Evolutionary conservation across 129 eudicot genomes (phyloP).

Genomic region (Arctium minus): DNA sequence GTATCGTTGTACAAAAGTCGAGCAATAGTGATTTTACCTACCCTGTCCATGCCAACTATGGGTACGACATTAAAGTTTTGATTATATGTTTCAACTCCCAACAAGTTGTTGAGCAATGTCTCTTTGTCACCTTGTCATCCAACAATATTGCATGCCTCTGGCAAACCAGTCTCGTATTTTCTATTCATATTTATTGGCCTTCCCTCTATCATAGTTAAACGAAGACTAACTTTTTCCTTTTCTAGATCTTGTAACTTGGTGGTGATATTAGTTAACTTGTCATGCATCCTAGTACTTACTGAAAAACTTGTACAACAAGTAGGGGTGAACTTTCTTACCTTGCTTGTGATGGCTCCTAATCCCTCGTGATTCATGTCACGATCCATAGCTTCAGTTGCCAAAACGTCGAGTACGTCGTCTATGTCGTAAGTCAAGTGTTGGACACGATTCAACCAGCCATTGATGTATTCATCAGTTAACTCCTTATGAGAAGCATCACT

Average conservation of each 20-base stretch:
- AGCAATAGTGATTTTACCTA: background rate
- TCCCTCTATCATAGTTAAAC: constrained; percentile 1
- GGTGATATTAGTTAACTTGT: background rate
- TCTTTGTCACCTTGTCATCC: constrained; percentile 34
- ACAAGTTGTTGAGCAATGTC: background rate
- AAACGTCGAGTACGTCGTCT: background rate
- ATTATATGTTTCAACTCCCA: background rate
- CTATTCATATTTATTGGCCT: background rate
- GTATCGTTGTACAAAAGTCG: background rate
- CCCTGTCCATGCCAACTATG: constrained; percentile 25
- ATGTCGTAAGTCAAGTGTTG: background rate
- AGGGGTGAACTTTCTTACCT: no score
- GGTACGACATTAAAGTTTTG: constrained; percentile 5
- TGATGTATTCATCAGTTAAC: background rate
- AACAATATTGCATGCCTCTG: constrained; percentile 5
- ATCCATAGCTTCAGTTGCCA: no score
- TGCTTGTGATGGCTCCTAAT: no score
- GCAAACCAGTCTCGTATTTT: constrained; percentile 23
- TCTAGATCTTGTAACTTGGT: constrained; percentile 15
- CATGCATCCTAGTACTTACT: no score
- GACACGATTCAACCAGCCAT: background rate
- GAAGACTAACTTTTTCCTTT: constrained; percentile 11
- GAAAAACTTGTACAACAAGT: no score
- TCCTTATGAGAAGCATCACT: constrained; percentile 50
- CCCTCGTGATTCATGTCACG: no score